Evolutionary conservation across 495 filamentous ascomycete genomes (phyloP), one percentile per base, ranked within the genome.

Genomic region (Pseudoneurospora amorphoporcata): DNA sequence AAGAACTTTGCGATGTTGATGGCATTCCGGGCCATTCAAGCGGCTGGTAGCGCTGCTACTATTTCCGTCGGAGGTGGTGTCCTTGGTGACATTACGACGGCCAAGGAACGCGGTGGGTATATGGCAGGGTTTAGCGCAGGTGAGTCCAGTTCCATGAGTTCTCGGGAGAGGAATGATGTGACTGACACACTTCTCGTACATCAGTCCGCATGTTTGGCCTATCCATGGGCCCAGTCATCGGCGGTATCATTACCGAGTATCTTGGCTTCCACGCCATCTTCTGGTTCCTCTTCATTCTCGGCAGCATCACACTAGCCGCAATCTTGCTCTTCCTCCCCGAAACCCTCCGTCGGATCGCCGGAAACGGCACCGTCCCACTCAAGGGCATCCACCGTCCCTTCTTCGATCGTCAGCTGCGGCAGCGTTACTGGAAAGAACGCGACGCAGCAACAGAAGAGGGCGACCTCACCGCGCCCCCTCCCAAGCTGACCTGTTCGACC

Each of bases 241-340:
- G 90, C 5, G 90, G 90, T 2, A 75, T 90, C 2, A 79, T 92
- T n/a, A 84, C 83, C 17, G 83, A 90, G 41, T 90, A 84, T 71
- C 80, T 89, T 10, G 89, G 89, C 3, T 92, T 90, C 88, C 82
- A 88, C 68, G 83, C 81, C 65, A 89, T 91, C 39, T 93, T 92
- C 79, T 91, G 87, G 87, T 92, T 92, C 70, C 79, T 92, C 39
- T 78, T 84, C 42, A 88, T 90, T 17, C 77, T 86, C 17, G 81
- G 80, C 2, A 84, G 79, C 0, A 72, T 82, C 39, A 81, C 82
- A 4, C 79, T 86, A 2, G 41, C 82, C 14, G n/a, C 84, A 1
- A 82, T 88, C 47, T 38, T 86, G 8, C 47, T 86, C 39, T 77
- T 84, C 70, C 83, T 88, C 35, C 88, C 88, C 0, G 89, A 91